These are phyloP conservation scores for Dalechampia spathulata DNA, from an alignment of 441 rosid species.

Conservation along the genomic window DNA sequence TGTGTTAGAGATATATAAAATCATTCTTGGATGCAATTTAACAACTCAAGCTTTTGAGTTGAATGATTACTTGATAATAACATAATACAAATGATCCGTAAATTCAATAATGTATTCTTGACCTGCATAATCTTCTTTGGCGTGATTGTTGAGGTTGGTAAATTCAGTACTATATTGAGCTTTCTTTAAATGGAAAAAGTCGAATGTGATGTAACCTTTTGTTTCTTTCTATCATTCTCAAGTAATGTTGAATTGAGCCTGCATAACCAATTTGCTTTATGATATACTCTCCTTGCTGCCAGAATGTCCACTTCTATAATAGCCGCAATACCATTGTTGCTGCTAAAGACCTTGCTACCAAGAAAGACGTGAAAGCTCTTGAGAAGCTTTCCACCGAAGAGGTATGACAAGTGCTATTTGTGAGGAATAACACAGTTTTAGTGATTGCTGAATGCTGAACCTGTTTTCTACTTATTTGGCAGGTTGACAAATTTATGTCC, in stretches of 20 bases:
- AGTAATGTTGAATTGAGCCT: neutral
- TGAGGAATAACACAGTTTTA: neutral
- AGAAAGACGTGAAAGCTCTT: conserved; percentile 43
- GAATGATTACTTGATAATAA: no score
- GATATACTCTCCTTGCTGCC: conserved; percentile 11
- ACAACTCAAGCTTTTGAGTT: no score
- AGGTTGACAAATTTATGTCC: conserved; percentile 78
- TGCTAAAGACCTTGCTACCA: conserved; percentile 45
- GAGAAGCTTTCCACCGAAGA: conserved; percentile 38
- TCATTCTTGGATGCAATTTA: no score
- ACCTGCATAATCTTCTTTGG: no score
- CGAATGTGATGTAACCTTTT: neutral
- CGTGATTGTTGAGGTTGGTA: no score
- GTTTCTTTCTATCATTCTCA: neutral
- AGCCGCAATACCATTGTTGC: conserved; percentile 31
- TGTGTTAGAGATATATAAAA: no score
- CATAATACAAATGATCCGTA: no score
- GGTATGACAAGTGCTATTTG: conserved; percentile 28
- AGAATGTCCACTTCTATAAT: conserved; percentile 44
- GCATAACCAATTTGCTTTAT: neutral
- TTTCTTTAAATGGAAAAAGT: neutral
- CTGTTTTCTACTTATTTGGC: conserved; percentile 14
- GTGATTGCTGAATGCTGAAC: conserved; percentile 11
- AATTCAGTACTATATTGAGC: no score
- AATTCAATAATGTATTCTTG: no score